Base-by-base conservation (phyloP, 225 moss, liverwort and hornwort species). In the Antitrichia curtipendula region DNA sequence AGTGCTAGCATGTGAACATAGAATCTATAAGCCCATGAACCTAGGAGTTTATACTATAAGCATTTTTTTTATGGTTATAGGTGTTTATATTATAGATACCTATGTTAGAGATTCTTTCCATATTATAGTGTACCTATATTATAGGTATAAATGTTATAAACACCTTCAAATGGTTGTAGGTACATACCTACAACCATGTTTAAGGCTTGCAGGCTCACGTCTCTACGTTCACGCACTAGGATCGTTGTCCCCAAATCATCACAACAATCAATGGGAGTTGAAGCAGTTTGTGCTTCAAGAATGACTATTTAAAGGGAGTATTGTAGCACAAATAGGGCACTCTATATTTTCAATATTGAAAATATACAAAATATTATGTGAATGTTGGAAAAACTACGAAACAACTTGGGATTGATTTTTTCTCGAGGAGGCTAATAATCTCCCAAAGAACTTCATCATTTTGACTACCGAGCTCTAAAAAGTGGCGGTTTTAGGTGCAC, bases 171-270 rank as follows among this genome's bases (percentile, higher is more conserved):
- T n/a, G n/a, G n/a, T n/a, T n/a, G n/a, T n/a, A n/a, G n/a, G n/a
- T n/a, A n/a, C n/a, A n/a, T n/a, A n/a, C n/a, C n/a, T n/a, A n/a
- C n/a, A n/a, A n/a, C n/a, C n/a, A n/a, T n/a, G n/a, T n/a, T n/a
- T n/a, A n/a, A n/a, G n/a, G n/a, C n/a, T n/a, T n/a, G n/a, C n/a
- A n/a, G n/a, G n/a, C n/a, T n/a, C n/a, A n/a, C n/a, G n/a, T n/a
- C n/a, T n/a, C n/a, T n/a, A n/a, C n/a, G n/a, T n/a, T n/a, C n/a
- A n/a, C n/a, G n/a, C n/a, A n/a, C n/a, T n/a, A n/a, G n/a, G n/a
- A n/a, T n/a, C n/a, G n/a, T n/a, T n/a, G n/a, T 50, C 2, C 11
- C 12, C 0, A 31, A 32, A 49, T 20, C 2, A 24, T 3, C 0
- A 32, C 7, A 31, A 49, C 31, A 31, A 49, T 4, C 49, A 47